Base-by-base conservation (phyloP, 352 stramenopile species). In the Phytopythium helicoides region DNA sequence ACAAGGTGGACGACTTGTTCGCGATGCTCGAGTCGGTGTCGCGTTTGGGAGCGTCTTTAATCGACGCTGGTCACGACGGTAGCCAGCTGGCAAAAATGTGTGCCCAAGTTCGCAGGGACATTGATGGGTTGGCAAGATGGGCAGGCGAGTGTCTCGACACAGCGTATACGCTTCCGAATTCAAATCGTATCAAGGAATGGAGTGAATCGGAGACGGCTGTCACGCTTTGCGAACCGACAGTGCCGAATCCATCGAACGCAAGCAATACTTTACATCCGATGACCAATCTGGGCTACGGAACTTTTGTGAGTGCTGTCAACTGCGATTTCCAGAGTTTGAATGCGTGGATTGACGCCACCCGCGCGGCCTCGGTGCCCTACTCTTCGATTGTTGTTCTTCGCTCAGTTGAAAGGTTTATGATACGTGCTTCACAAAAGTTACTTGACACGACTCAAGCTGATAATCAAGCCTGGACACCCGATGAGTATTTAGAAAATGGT, bases 341-440 rank as follows among this genome's bases (percentile, higher is more conserved):
- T 12, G 16, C 8, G n/a, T 51, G 45, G 45, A 19, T 51, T 33
- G 45, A 51, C 12, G 18, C 28, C 6, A 51, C 45, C 5, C 26
- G 45, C 18, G n/a, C 15, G 4, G 25, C 15, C 0, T n/a, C 28
- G n/a, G 16, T 33, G 10, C n/a, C 45, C n/a, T 40, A 21, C 26
- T 28, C 45, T 16, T 26, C n/a, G 28, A 19, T 73, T 19, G 14
- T 66, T 0, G 40, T 58, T 1, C 19, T 83, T 9, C 49, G 69
- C 3, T 63, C 64, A 3, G 52, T 76, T 38, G 72, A 80, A 54
- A 7, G 37, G 1, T 72, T 64, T 21, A 62, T 80, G 55, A 68
- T 71, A 45, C 9, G 9, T 9, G 36, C 55, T 15, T 58, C 54
- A 41, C 22, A 12, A 0, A 26, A 21, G 11, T 44, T 64, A 6